phyloP scores from a whole-genome alignment of 192 early-diverging fungal genomes.

The Phycomyces nitens region DNA sequence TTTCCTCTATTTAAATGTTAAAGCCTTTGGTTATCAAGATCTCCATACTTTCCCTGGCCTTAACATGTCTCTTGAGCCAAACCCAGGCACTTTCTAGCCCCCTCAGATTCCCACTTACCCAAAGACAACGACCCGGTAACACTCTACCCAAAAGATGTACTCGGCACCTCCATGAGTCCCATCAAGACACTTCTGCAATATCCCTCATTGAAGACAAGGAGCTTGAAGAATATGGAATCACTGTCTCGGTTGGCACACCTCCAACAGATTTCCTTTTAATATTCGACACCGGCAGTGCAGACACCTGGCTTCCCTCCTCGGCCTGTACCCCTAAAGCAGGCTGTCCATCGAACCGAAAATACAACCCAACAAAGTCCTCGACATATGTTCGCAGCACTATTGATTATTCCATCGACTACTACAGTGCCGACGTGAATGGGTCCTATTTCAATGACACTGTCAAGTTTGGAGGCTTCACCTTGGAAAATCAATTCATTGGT shows the following conservation, averaged over 20 bases:
- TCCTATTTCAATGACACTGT: neutral
- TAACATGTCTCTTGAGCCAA: too few species aligned
- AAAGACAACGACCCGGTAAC: too few species aligned
- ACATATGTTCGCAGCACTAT: neutral
- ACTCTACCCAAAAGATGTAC: neutral
- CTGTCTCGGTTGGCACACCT: conserved; percentile 28
- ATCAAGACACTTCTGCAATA: neutral
- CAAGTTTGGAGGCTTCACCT: neutral
- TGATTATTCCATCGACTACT: neutral
- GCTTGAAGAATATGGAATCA: conserved; percentile 7
- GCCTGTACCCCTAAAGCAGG: conserved; percentile 6
- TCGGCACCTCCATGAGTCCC: neutral
- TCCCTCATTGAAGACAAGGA: conserved; percentile 10
- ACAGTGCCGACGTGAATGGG: neutral
- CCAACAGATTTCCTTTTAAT: conserved; percentile 21
- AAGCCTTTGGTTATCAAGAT: too few species aligned
- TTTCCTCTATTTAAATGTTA: too few species aligned
- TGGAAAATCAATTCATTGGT: conserved; percentile 3
- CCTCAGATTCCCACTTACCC: too few species aligned
- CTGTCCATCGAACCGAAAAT: conserved; percentile 2
- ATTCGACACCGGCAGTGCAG: conserved; percentile 34
- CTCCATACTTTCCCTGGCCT: too few species aligned
- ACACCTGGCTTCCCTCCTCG: conserved; percentile 31
- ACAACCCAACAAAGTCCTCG: neutral
- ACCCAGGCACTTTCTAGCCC: too few species aligned